Base-by-base conservation (phyloP, 1,139 yeast genomes). In the Zygoascus meyerae region DNA sequence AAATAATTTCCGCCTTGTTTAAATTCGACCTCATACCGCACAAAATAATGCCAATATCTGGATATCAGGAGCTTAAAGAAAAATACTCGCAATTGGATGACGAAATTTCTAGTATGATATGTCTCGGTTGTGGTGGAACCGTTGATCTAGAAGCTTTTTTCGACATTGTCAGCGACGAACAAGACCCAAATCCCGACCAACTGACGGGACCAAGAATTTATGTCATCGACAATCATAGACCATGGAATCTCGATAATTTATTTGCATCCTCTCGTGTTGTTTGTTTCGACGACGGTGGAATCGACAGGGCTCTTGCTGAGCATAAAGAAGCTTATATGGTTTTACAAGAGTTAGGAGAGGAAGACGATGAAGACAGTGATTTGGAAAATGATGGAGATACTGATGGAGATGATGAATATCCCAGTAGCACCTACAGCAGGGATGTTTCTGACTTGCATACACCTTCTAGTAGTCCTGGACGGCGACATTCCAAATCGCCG, bases 71-170 rank as follows among this genome's bases (percentile, higher is more conserved):
- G 57, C 70, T 94, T 55, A 78, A 78, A 52, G 61, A 59, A 32
- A 87, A 83, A 61, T 90, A 79, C 60, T 51, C 58, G 9, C 75
- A 74, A 47, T 67, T 92, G 37, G 97, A 90, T 58, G 74, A 69
- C 9, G 94, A 86, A 48, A 81, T 92, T n/a, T 68, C 79, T 11
- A 89, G 84, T 59, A 83, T 92, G 10, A 66, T 94, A 4, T 70
- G 90, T 40, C 69, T 94, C 2, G 98, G 98, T 0, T 92, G 97
- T 67, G 98, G 98, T n/a, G 95, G 95, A 12, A 81, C 86, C 76
- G 77, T 90, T 29, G 97, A 94, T 64, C 62, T 94, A 34, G 95
- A 86, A 61, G 74, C 79, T 34, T 86, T 86, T 61, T 72, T 92
- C 44, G 90, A 81, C 28, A 74, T 86, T 8, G 79, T 81, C 48